Percentiles rank a stretch among this genome's conserved stretches.
phyloP scores from a whole-genome alignment of 1,284 basidiomycete species.

The Naganishia sp. region DNA sequence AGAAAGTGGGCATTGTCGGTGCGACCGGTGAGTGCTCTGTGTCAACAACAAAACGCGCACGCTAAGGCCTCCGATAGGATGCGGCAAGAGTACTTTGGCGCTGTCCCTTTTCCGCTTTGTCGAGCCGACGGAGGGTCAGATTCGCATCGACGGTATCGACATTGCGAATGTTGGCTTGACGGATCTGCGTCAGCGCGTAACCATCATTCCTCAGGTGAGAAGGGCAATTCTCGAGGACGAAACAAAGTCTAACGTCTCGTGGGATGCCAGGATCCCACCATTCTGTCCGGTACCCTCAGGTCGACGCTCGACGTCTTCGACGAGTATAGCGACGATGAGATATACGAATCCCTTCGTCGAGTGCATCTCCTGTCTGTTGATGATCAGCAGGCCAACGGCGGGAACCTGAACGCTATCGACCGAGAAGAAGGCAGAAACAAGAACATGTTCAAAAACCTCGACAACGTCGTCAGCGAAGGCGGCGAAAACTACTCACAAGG shows the following conservation, averaged over 20 bases:
- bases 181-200: conserved; percentile 73
- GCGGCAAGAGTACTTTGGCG: conserved; percentile 83
- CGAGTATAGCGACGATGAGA: conserved; percentile 80
- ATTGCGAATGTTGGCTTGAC: conserved; percentile 67
- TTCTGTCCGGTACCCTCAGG: conserved; percentile 81
- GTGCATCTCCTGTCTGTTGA: conserved; percentile 74
- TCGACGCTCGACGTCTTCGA: conserved; percentile 87
- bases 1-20: conserved; percentile 78
- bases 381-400: conserved; percentile 30
- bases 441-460: conserved; percentile 83
- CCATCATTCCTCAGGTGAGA: conserved; percentile 72
- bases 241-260: not conserved
- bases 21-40: conserved; percentile 67
- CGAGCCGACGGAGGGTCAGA: conserved; percentile 77
- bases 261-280: conserved; percentile 78
- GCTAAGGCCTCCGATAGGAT: conserved; percentile 50
- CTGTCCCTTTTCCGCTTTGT: conserved; percentile 95
- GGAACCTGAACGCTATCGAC: conserved; percentile 52
- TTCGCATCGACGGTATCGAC: conserved; percentile 79
- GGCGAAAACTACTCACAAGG: conserved; percentile 94
- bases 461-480: conserved; percentile 65
- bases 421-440: conserved; percentile 65
- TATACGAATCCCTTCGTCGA: conserved; percentile 82
- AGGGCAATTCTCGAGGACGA: not conserved
- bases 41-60: no score